Base-by-base conservation (phyloP, 495 filamentous ascomycete genomes). In the Lophiotrema nucula region DNA sequence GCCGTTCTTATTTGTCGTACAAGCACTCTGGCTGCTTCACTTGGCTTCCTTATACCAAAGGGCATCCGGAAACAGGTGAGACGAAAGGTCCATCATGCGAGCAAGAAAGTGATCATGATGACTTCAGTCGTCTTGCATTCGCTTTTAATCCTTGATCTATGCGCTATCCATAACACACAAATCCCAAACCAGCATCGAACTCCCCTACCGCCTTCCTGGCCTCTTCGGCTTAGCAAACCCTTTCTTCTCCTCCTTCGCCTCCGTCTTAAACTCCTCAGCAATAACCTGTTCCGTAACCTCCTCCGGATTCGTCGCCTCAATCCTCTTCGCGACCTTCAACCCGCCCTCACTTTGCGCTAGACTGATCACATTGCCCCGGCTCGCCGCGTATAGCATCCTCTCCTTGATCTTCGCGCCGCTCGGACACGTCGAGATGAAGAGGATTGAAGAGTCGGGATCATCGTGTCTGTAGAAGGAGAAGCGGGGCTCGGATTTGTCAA, bases 391-490 rank as follows among this genome's bases (percentile, higher is more conserved):
- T 61, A 97, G 74, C 93, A 98, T 98, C 47, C 90, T 83, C 70
- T 90, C 89, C 73, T 90, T 96, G 75, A 97, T 88, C 62, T 87
- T 88, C 0, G 84, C 83, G 3, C 74, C 82, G 2, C 80, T 77
- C 3, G 93, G 93, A 67, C 92, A 97, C 5, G 91, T 96, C 73
- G 96, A 97, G 67, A 97, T 85, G 76, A 97, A 98, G 25, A 97
- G 78, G 27, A 97, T 79, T 4, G 84, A 79, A 4, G 83, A 80
- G 47, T 80, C 80, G 33, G 72, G 70, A 8, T 77, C 74, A 18
- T 60, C 60, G 67, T 87, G 89, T 45, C 85, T 82, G 77, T 90
- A 98, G 74, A 96, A 96, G 4, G 88, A 89, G 72, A 95, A 97
- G 35, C 90, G 81, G 10, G 93, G 92, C 58, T 92, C 87, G 33